A percentile compares a stretch with the other conserved stretches of the same genome.
phyloP scores from a whole-genome alignment of 192 early-diverging fungal genomes.

The Mortierella claussenii region DNA sequence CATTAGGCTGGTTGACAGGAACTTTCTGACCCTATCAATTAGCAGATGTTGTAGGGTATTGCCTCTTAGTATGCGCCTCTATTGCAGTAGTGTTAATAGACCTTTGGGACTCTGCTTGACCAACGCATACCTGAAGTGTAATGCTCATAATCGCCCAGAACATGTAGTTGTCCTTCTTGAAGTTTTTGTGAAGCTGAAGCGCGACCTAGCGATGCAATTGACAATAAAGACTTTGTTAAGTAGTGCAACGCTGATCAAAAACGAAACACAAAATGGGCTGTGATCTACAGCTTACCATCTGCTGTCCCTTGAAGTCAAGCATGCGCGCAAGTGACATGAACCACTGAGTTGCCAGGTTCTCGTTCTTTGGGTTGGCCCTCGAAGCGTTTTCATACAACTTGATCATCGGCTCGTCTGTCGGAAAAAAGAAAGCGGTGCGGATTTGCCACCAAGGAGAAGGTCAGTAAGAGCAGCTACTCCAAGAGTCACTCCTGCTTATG shows the following conservation, averaged over 20 bases:
- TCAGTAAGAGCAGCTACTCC: background rate
- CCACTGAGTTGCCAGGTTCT: conserved; percentile 78
- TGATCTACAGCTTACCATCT: too few relatives aligned
- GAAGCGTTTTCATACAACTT: conserved; percentile 79
- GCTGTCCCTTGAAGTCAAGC: conserved; percentile 72
- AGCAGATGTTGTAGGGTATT: background rate
- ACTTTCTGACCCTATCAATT: conserved; percentile 51
- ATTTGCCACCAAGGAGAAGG: too few relatives aligned
- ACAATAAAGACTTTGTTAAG: background rate
- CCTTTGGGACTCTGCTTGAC: background rate
- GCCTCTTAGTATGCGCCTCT: too few relatives aligned
- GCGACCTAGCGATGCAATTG: conserved; percentile 62
- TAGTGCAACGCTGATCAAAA: too few relatives aligned
- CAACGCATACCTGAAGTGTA: conserved; percentile 71
- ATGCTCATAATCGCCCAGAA: conserved; percentile 90
- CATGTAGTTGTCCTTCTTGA: conserved; percentile 81
- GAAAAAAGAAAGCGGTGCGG: background rate
- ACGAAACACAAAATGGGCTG: too few relatives aligned
- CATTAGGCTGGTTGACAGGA: conserved; percentile 39
- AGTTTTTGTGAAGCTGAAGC: conserved; percentile 82
- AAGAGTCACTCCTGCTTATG: background rate
- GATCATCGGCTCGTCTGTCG: conserved; percentile 72
- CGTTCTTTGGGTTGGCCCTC: conserved; percentile 67
- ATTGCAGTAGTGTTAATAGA: background rate
- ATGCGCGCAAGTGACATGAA: conserved; percentile 86